These are phyloP conservation scores for Penicillium hordei DNA, from an alignment of 2,329 filamentous ascomycete genomes.

Conservation along the genomic window DNA sequence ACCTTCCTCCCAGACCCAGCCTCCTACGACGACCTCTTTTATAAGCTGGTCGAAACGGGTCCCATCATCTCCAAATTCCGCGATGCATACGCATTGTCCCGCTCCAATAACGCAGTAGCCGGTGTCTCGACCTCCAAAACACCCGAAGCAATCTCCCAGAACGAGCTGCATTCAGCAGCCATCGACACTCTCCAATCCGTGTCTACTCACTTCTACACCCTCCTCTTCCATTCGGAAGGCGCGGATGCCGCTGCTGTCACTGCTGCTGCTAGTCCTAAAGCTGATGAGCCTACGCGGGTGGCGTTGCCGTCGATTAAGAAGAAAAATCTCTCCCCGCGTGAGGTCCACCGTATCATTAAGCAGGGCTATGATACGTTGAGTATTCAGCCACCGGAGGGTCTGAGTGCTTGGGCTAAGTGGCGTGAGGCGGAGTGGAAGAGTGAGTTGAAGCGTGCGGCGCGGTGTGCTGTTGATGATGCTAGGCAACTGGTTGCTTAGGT, in stretches of 20 bases:
- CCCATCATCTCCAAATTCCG: conserved; percentile 80
- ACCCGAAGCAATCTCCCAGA: conserved; percentile 18
- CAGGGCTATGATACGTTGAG: conserved; percentile 93
- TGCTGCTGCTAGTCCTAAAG: conserved; percentile 16
- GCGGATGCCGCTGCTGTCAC: conserved; percentile 20
- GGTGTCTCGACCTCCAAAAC: conserved; percentile 12
- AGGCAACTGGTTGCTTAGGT: conserved; percentile 47
- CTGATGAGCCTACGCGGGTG: conserved; percentile 27
- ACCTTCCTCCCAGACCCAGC: conserved; percentile 83
- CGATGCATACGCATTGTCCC: conserved; percentile 55
- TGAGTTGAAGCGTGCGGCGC: conserved; percentile 81
- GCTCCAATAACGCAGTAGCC: conserved; percentile 44
- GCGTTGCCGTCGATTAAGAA: conserved; percentile 43
- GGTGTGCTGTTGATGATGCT: conserved; percentile 72
- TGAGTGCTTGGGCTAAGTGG: conserved; percentile 83
- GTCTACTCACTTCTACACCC: conserved; percentile 76
- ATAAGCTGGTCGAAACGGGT: conserved; percentile 93
- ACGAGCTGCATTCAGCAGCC: conserved; percentile 56
- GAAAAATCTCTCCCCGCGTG: conserved; percentile 73
- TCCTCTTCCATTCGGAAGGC: conserved; percentile 61
- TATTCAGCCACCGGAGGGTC: conserved; percentile 81
- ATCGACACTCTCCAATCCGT: conserved; percentile 83
- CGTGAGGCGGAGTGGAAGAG: conserved; percentile 82
- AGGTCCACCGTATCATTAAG: conserved; percentile 90
- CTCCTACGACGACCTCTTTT: conserved; percentile 94